Evolutionary conservation across 805 yeast genomes (phyloP).

Genomic region (Dipodascus geniculatus): DNA sequence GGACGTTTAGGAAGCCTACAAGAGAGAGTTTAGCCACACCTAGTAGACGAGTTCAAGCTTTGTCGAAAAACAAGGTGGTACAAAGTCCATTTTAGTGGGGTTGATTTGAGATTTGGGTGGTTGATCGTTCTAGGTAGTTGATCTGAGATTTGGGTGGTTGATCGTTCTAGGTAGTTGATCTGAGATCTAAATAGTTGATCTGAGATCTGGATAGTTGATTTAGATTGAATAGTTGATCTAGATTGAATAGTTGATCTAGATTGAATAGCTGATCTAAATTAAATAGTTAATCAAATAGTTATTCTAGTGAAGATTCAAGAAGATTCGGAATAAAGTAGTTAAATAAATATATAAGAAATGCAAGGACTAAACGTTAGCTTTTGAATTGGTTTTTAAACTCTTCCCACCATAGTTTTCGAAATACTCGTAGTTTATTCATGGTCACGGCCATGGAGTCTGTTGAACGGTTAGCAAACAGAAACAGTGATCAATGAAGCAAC

Average conservation of each 20-base stretch:
- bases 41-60: conserved; percentile 13
- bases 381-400: conserved; percentile 13
- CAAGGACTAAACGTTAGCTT: too few relatives aligned
- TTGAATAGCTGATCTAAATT: too few relatives aligned
- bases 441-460: conserved; percentile 1
- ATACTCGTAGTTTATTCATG: conserved; percentile 11
- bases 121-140: too few relatives aligned
- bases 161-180: not conserved
- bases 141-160: not conserved
- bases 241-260: too few relatives aligned
- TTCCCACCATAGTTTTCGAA: conserved; percentile 12
- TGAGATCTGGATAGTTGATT: too few relatives aligned
- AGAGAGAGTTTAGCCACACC: conserved; percentile 32
- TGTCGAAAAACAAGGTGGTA: conserved; percentile 16
- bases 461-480: conserved; percentile 2
- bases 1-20: conserved; percentile 47
- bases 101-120: too few relatives aligned
- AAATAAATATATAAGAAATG: too few relatives aligned
- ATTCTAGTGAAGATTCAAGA: too few relatives aligned
- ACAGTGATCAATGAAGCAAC: not conserved
- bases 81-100: conserved; percentile 13
- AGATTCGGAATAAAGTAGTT: too few relatives aligned
- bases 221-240: too few relatives aligned
- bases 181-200: too few relatives aligned
- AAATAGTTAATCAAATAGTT: too few relatives aligned